Percentiles rank a stretch among this genome's conserved stretches.
Conservation (phyloP, 1,284 basidiomycete species). For the Coniferiporia weirii region DNA sequence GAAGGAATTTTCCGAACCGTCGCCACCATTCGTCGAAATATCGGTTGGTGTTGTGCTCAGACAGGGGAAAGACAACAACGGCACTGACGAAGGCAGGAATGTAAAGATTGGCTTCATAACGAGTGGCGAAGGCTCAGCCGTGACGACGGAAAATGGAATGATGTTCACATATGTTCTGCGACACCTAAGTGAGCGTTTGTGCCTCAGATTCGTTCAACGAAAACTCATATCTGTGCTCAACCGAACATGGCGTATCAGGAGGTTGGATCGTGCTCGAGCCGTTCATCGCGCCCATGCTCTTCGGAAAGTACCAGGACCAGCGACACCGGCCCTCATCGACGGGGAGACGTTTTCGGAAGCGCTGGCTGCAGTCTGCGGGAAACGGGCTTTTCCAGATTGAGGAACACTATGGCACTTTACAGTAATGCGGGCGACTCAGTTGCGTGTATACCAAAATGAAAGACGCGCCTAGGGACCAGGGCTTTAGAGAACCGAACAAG, state of each 20-base stretch:
- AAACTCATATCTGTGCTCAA: constrained; percentile 54
- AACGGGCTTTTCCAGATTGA: constrained; percentile 56
- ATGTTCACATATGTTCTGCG: constrained; percentile 70
- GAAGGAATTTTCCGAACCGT: constrained; percentile 37
- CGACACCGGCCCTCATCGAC: constrained; percentile 42
- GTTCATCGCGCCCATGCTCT: constrained; percentile 52
- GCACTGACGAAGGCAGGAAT: constrained; percentile 7
- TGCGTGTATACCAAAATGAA: constrained; percentile 37
- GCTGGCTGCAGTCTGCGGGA: constrained; percentile 59
- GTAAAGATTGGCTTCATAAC: constrained; percentile 11
- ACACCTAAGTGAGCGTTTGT: constrained; percentile 51
- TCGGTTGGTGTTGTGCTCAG: constrained; percentile 53
- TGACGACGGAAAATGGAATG: constrained; percentile 56
- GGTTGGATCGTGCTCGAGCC: constrained; percentile 59
- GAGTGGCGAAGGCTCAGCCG: constrained; percentile 57
- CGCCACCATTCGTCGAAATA: constrained; percentile 43
- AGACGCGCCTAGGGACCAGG: not conserved
- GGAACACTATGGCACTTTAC: constrained; percentile 69
- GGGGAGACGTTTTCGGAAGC: constrained; percentile 70
- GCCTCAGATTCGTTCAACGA: constrained; percentile 59
- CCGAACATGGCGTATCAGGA: constrained; percentile 56
- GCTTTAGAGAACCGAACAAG: constrained; percentile 62
- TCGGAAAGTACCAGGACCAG: constrained; percentile 43
- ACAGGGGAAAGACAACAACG: constrained; percentile 28
- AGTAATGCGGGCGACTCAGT: constrained; percentile 43